A percentile compares a stretch with the other conserved stretches of the same genome.
These are phyloP conservation scores for Pythium brachiatum DNA, from an alignment of 352 stramenopile genomes.

Conservation along the genomic window DNA sequence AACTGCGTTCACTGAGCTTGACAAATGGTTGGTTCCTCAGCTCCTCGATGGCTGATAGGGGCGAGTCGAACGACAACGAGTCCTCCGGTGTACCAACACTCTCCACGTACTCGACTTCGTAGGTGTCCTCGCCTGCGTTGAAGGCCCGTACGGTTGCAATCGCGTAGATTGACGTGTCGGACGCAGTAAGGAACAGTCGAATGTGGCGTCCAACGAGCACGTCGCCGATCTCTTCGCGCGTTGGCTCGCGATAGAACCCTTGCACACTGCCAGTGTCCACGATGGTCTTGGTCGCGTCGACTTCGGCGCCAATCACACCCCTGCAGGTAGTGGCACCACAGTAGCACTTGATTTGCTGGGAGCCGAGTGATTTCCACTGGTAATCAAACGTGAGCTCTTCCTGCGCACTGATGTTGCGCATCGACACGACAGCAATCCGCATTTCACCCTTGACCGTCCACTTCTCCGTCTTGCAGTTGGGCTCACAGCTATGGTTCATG, in stretches of 20 bases:
- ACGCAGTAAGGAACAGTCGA: constrained; percentile 54
- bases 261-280: constrained; percentile 37
- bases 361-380: constrained; percentile 90
- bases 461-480: constrained; percentile 96
- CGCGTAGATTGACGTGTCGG: constrained; percentile 60
- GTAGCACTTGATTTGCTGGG: constrained; percentile 75
- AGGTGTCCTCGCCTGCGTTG: constrained; percentile 38
- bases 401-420: constrained; percentile 80
- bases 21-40: constrained; percentile 23
- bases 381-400: constrained; percentile 97
- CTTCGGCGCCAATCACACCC: constrained; percentile 65
- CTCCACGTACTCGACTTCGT: constrained; percentile 64
- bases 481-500: constrained; percentile 95
- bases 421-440: constrained; percentile 92
- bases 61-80: constrained; percentile 19
- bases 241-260: constrained; percentile 70
- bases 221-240: constrained; percentile 42
- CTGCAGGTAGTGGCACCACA: constrained; percentile 70
- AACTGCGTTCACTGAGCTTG: constrained; percentile 35
- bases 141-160: constrained; percentile 21
- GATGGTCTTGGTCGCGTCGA: constrained; percentile 27
- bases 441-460: constrained; percentile 91
- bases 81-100: constrained; percentile 23
- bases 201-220: constrained; percentile 55
- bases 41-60: constrained; percentile 17